Percentiles rank a stretch among this genome's conserved stretches.
phyloP scores from a whole-genome alignment of 2,329 filamentous ascomycete genomes.

The Exophiala xenobiotica region DNA sequence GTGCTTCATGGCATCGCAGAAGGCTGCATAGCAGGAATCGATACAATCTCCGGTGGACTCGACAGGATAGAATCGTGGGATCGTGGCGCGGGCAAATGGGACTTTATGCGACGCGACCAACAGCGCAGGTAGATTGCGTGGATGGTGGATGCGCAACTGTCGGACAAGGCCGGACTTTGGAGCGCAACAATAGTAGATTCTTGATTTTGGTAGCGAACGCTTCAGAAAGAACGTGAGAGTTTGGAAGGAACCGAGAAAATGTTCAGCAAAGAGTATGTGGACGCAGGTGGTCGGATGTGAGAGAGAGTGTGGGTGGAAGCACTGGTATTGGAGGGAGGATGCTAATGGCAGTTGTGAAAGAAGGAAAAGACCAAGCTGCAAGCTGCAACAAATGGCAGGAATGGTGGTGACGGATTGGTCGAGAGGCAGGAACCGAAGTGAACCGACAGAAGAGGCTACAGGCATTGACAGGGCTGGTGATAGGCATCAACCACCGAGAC shows the following conservation, averaged over 20 bases:
- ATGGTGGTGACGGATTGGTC: no score
- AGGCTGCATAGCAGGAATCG: background rate
- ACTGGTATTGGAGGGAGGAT: no score
- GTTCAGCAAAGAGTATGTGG: background rate
- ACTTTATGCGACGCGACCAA: background rate
- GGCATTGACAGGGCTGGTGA: background rate
- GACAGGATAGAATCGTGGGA: no score
- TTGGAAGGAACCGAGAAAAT: background rate
- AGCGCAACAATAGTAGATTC: background rate
- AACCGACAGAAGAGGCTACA: background rate
- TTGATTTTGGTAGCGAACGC: background rate
- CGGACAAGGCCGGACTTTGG: background rate
- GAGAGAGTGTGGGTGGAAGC: no score
- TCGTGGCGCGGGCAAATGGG: no score
- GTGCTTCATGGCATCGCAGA: constrained; percentile 7
- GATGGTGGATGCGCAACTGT: background rate
- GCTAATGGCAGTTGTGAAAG: no score
- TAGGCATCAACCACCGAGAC: background rate
- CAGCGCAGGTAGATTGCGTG: background rate
- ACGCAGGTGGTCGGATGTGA: no score
- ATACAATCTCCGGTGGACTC: no score
- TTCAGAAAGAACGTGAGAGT: background rate
- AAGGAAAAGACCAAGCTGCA: no score
- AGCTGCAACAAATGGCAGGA: no score
- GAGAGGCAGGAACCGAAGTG: background rate